Base-by-base conservation (phyloP, 2,329 filamentous ascomycete genomes). In the Beauveria asiatica region DNA sequence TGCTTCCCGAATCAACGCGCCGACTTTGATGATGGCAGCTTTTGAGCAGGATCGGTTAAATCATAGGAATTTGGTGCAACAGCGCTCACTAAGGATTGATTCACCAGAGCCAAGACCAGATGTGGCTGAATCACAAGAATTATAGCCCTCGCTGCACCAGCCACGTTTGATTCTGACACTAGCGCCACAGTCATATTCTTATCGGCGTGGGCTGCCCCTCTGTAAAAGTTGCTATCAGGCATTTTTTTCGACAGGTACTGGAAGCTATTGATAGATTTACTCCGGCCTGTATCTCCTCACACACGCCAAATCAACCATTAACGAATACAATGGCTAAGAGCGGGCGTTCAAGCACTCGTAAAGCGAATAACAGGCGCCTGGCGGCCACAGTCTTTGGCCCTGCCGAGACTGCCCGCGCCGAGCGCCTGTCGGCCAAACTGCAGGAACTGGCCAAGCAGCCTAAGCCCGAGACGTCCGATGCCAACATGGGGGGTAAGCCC, bases 311-410 rank as follows among this genome's bases (percentile, higher is more conserved):
- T 13, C 21, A 27, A 23, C 4, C 25, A 17, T 13, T 25, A n/a
- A 7, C 23, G 45, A 44, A 58, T 71, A 81, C 60, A 67, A 97
- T 97, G 93, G 93, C 92, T 25, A 97, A 96, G 74, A 89, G 90
- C 71, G 80, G 89, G 63, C 83, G 93, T 72, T 84, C 92, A 65
- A 95, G 88, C 72, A 80, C 83, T 65, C 85, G 81, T 68, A 97
- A 97, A 79, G 81, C 82, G 69, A 97, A 97, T 79, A 91, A 92
- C 77, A 81, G 83, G 67, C 87, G 84, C 68, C 82, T 96, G 65
- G 92, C 92, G 74, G 80, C 83, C 65, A 85, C 84, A 65, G 88
- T 97, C 65, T 97, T 96, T 75, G 90, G 88, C 1, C 93, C 93
- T 17, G 85, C 86, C 59, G 90, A 93, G 73, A 78, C 82, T 67